phyloP scores from a whole-genome alignment of 345 rosid genomes.

The Barbarea vulgaris region DNA sequence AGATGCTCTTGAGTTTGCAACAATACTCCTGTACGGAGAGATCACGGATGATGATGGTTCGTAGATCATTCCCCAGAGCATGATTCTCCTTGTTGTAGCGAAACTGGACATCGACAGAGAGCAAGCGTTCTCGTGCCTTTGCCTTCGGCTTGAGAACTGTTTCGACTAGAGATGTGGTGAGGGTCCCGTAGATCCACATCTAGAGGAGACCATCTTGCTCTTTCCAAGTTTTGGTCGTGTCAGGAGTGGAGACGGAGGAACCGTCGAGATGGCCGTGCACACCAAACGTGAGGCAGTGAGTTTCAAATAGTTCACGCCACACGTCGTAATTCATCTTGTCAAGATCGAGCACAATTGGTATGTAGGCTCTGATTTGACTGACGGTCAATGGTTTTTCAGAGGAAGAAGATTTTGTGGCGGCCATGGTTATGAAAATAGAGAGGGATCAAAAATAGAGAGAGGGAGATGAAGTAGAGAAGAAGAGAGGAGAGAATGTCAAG shows the following conservation, averaged over 20 bases:
- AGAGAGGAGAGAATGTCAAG: no score
- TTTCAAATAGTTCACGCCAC: no score
- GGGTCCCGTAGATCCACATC: neutral
- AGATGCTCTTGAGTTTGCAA: neutral
- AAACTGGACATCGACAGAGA: fast-evolving
- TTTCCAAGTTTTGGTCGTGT: neutral
- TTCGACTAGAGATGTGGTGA: neutral
- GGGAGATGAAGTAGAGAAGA: no score
- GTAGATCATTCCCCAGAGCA: neutral
- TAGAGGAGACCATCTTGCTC: neutral
- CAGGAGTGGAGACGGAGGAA: fast-evolving
- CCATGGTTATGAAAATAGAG: no score
- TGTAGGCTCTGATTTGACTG: no score
- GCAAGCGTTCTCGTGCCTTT: neutral
- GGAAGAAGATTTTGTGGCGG: no score
- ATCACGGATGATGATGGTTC: neutral
- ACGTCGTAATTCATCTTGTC: no score
- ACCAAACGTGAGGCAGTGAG: no score
- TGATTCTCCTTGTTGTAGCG: neutral
- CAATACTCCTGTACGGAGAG: neutral
- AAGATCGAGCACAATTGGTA: no score
- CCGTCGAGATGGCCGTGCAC: neutral
- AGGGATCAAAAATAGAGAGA: no score
- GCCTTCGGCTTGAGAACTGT: neutral
- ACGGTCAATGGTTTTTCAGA: no score